A percentile compares a stretch with the other conserved stretches of the same genome.
Evolutionary conservation across 371 early-diverging fungal genomes (phyloP).

Genomic region (Mortierella sp.): DNA sequence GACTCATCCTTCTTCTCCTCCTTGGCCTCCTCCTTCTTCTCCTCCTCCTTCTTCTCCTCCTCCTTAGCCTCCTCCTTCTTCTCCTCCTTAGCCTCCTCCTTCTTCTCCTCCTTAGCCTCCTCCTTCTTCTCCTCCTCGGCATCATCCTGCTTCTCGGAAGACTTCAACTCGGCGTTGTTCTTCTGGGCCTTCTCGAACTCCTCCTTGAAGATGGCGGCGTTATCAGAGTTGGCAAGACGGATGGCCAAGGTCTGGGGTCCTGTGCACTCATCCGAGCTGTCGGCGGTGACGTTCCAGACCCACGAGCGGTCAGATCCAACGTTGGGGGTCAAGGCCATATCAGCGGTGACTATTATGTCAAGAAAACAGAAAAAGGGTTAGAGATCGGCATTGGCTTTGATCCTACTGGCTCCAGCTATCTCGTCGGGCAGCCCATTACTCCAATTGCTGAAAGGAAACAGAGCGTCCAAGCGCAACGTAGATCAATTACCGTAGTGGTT

Average conservation of each 20-base stretch:
- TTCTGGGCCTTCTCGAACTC: slow-evolving; percentile 80
- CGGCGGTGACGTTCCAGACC: slow-evolving; percentile 90
- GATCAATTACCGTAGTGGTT: slow-evolving; percentile 87
- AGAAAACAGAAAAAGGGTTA: background rate
- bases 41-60: slow-evolving; percentile 56
- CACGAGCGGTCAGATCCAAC: slow-evolving; percentile 98
- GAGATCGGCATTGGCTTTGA: background rate
- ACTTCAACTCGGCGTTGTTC: slow-evolving; percentile 55
- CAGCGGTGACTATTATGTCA: slow-evolving; percentile 73
- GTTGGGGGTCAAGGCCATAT: slow-evolving; percentile 91
- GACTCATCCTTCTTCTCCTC: slow-evolving; percentile 57
- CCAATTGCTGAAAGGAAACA: background rate
- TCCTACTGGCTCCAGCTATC: background rate
- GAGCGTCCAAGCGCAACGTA: background rate
- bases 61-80: slow-evolving; percentile 45
- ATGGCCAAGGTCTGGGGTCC: slow-evolving; percentile 93
- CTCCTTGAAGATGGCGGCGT: slow-evolving; percentile 74
- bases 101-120: slow-evolving; percentile 55
- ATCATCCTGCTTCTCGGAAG: slow-evolving; percentile 37
- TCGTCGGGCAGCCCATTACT: background rate
- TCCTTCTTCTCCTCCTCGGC: slow-evolving; percentile 23
- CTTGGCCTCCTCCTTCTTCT: slow-evolving; percentile 49
- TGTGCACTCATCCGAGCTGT: slow-evolving; percentile 91
- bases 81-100: no score
- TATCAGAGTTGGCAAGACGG: slow-evolving; percentile 96